A percentile compares a stretch with the other conserved stretches of the same genome.
Evolutionary conservation across 345 rosid species (phyloP).

Genomic region (Kernera saxatilis): DNA sequence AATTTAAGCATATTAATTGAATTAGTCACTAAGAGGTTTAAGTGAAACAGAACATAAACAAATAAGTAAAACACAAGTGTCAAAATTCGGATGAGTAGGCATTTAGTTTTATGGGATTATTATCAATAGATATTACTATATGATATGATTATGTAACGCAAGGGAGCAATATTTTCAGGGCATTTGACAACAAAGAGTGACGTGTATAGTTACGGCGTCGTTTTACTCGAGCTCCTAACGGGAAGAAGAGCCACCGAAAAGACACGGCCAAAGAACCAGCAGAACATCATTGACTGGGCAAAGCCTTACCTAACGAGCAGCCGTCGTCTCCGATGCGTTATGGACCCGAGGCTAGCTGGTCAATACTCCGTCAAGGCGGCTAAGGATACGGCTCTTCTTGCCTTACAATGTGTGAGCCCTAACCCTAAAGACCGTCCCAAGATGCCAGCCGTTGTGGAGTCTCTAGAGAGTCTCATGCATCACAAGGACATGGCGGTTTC

Average conservation of each 20-base stretch:
- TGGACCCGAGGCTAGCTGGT: slow-evolving; percentile 73
- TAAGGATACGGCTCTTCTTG: slow-evolving; percentile 58
- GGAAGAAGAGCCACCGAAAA: slow-evolving; percentile 84
- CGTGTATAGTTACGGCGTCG: slow-evolving; percentile 88
- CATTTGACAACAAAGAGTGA: slow-evolving; percentile 89
- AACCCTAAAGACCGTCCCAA: slow-evolving; percentile 89
- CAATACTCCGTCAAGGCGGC: slow-evolving; percentile 92
- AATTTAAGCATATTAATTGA: not conserved
- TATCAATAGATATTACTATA: not conserved
- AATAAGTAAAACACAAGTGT: not conserved
- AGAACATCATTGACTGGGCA: slow-evolving; percentile 76
- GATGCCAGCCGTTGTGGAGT: slow-evolving; percentile 60
- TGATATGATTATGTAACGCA: not conserved
- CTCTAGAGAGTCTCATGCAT: slow-evolving; percentile 52
- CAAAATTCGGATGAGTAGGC: not conserved
- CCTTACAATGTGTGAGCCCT: slow-evolving; percentile 63
- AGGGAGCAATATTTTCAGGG: slow-evolving; percentile 40
- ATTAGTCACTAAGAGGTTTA: not conserved
- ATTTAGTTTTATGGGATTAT: not conserved
- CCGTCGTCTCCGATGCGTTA: slow-evolving; percentile 57
- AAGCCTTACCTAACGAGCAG: slow-evolving; percentile 70
- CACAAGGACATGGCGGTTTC: slow-evolving; percentile 78
- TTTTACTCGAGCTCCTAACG: slow-evolving; percentile 70
- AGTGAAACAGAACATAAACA: not conserved
- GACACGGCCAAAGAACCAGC: slow-evolving; percentile 61